These are phyloP conservation scores for Cryptococcus hybrid DNA, from an alignment of 1,284 basidiomycete species.

Conservation along the genomic window DNA sequence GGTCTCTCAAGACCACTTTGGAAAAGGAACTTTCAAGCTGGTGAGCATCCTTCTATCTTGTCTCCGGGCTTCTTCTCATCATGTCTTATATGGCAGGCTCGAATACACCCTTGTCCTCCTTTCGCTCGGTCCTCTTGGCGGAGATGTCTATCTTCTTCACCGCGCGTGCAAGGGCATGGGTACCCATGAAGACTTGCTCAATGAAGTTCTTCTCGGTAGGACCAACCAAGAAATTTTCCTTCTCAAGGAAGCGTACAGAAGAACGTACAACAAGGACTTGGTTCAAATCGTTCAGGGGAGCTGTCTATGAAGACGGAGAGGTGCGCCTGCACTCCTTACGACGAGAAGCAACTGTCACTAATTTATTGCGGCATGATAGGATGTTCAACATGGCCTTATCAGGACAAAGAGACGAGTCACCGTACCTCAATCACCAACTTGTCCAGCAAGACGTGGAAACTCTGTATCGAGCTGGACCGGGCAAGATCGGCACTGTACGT, in stretches of 20 bases:
- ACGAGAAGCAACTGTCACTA: neutral
- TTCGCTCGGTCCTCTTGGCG: conserved; percentile 46
- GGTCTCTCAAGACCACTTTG: conserved; percentile 38
- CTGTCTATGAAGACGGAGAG: conserved; percentile 51
- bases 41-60: conserved; percentile 15
- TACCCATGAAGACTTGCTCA: conserved; percentile 50
- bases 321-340: conserved; percentile 8
- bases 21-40: conserved; percentile 50
- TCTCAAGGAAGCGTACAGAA: conserved; percentile 48
- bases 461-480: conserved; percentile 46
- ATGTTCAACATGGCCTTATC: conserved; percentile 50
- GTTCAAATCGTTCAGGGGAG: conserved; percentile 41
- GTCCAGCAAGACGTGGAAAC: conserved; percentile 49
- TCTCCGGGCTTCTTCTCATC: neutral
- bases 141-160: conserved; percentile 45
- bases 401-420: conserved; percentile 46
- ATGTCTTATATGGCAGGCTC: conserved; percentile 27
- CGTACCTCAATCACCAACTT: conserved; percentile 43
- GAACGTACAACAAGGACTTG: conserved; percentile 45
- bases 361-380: conserved; percentile 9
- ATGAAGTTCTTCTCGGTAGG: conserved; percentile 46
- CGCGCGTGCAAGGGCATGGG: conserved; percentile 47
- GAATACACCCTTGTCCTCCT: conserved; percentile 47
- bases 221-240: conserved; percentile 50
- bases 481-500: conserved; percentile 49